These are phyloP conservation scores for Nakataea oryzae DNA, from an alignment of 2,329 filamentous ascomycete genomes.

Conservation along the genomic window DNA sequence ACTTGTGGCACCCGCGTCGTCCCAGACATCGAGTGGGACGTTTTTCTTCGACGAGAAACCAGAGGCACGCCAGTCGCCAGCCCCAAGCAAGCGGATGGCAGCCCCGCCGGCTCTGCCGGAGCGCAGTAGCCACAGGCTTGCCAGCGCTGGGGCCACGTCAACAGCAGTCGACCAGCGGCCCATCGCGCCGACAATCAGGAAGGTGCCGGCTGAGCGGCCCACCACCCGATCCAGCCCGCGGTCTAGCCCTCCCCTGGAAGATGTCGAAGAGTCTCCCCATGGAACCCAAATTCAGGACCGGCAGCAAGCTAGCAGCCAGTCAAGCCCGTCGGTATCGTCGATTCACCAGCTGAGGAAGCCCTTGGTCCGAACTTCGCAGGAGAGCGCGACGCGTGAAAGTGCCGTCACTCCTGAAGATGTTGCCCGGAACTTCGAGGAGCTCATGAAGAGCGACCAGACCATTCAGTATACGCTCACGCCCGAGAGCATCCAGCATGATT, in stretches of 20 bases:
- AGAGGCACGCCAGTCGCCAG: conserved; percentile 20
- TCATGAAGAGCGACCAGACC: conserved; percentile 74
- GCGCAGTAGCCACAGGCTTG: conserved; percentile 9
- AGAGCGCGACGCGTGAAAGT: conserved; percentile 29
- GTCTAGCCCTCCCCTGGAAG: conserved; percentile 6
- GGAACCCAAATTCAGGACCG: background rate
- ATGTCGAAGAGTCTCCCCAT: conserved; percentile 5
- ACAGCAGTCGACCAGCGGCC: background rate
- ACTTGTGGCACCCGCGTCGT: conserved; percentile 21
- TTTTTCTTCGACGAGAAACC: conserved; percentile 22
- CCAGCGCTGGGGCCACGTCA: background rate
- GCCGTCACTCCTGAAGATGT: conserved; percentile 37
- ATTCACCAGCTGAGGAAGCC: conserved; percentile 37
- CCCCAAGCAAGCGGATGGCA: conserved; percentile 8
- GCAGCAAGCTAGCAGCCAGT: conserved; percentile 20
- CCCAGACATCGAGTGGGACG: conserved; percentile 17
- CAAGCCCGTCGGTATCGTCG: conserved; percentile 41
- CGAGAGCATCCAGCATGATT: conserved; percentile 63
- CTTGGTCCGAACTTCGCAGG: conserved; percentile 46
- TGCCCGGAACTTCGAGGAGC: conserved; percentile 62
- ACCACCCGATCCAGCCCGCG: background rate
- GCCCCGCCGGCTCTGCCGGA: conserved; percentile 6
- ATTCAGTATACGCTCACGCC: conserved; percentile 76
- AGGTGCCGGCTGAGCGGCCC: conserved; percentile 17
- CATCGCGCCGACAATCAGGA: conserved; percentile 20